A percentile compares a stretch with the other conserved stretches of the same genome.
Evolutionary conservation across 2,329 filamentous ascomycete genomes (phyloP).

Genomic region (Nemania sp.): DNA sequence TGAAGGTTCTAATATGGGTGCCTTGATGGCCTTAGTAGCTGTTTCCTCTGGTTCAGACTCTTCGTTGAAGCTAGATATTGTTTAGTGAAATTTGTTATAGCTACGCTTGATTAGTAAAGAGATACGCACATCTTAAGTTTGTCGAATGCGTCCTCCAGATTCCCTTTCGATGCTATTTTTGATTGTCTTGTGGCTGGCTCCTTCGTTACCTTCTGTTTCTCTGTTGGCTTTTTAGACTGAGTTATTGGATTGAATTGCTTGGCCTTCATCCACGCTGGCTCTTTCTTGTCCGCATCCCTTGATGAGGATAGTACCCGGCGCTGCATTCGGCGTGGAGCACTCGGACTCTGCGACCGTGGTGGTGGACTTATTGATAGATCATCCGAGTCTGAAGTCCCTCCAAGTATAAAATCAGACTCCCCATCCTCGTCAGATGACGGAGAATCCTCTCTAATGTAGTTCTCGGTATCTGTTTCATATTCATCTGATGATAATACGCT

Average conservation of each 20-base stretch:
- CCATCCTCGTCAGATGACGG: conserved; percentile 24
- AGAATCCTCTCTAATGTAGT: conserved; percentile 12
- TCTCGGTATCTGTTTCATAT: conserved; percentile 22
- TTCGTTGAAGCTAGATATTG: conserved; percentile 32
- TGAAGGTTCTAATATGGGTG: conserved; percentile 27
- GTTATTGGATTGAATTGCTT: conserved; percentile 3
- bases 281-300: conserved; percentile 23
- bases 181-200: conserved; percentile 18
- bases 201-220: conserved; percentile 14
- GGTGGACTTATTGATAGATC: conserved; percentile 24
- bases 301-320: conserved; percentile 29
- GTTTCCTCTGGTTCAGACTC: conserved; percentile 31
- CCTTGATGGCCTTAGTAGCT: conserved; percentile 10
- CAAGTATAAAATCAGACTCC: conserved; percentile 32
- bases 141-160: conserved; percentile 38
- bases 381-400: conserved; percentile 30
- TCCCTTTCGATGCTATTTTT: conserved; percentile 21
- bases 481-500: conserved; percentile 10
- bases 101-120: background rate
- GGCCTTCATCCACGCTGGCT: conserved; percentile 9
- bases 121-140: conserved; percentile 38
- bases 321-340: conserved; percentile 23
- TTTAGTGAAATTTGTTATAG: conserved; percentile 7
- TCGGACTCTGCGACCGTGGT: conserved; percentile 28
- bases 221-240: conserved; percentile 21